Evolutionary conservation across 2,329 filamentous ascomycete species (phyloP), one percentile per base, ranked within the genome.

Genomic region (Hypocrella siamensis): DNA sequence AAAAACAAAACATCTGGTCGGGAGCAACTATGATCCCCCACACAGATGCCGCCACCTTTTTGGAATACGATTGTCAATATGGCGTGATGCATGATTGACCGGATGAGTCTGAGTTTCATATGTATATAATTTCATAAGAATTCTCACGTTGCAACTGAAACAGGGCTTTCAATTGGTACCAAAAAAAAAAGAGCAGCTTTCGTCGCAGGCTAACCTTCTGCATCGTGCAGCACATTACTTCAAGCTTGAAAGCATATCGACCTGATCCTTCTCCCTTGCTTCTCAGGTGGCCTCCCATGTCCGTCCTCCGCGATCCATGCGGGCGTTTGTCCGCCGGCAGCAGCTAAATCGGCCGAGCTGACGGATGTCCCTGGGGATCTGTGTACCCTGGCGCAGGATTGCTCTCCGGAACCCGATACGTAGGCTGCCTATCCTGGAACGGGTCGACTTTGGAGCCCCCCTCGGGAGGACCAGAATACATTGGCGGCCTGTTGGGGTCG

Each of bases 401-500:
- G 19, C 28, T 35, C 31, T 42, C 55, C 43, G 26, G 40, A 42
- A 31, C 38, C 28, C 40, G 35, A 31, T 37, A 38, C 28, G 40
- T 42, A 12, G 42, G 29, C 26, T 41, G 35, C 32, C 46, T 46
- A 41, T 49, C 56, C 50, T 72, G 68, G 17, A 52, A 53, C 12
- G 66, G 65, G 36, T 71, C 66, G 32, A 65, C 47, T 54, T 76
- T 75, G 32, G 59, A 58, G 15, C 52, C 58, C 34, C 60, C 65
- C 3, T 54, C 53, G 6, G 65, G 62, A 29, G 64, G 54, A 4
- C 39, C 46, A 26, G 65, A 60, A 46, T 76, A 75, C 44, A 63
- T 52, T 6, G 70, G 70, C 34, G 70, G 69, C 18, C 67, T 55
- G 41, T 57, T 64, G 5, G 67, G 66, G 39, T 75, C 70, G 46